Conservation (phyloP, 768 basidiomycete species). For the Collybiopsis luxurians region DNA sequence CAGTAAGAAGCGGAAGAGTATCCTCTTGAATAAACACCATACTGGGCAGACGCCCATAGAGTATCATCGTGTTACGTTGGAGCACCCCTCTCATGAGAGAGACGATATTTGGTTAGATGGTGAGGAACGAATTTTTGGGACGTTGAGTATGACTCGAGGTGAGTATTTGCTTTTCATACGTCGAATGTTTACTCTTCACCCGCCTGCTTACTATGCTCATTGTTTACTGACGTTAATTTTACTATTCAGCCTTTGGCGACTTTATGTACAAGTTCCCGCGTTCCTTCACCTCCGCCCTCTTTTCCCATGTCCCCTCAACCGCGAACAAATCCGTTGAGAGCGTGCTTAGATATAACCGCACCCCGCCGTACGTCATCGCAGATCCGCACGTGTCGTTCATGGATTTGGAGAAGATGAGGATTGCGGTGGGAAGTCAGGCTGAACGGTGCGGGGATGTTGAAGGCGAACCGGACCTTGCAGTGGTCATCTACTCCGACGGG, state of each 20-base stretch:
- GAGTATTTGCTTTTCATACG: not conserved
- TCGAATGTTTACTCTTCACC: too few species aligned
- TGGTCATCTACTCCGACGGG: not conserved
- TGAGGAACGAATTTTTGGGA: not conserved
- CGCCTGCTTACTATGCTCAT: too few species aligned
- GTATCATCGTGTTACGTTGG: constrained; percentile 2
- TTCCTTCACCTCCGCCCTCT: not conserved
- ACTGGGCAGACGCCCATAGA: not conserved
- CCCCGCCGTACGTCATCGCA: not conserved
- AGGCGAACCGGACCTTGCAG: not conserved
- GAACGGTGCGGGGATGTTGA: too few species aligned
- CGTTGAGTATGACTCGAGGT: constrained; percentile 2
- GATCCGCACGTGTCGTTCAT: not conserved
- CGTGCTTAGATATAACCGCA: not conserved
- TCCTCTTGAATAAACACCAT: not conserved
- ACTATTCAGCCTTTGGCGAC: constrained; percentile 4
- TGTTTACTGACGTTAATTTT: too few species aligned
- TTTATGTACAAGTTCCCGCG: constrained; percentile 1
- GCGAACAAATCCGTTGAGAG: not conserved
- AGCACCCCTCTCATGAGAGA: not conserved
- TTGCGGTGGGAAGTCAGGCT: too few species aligned
- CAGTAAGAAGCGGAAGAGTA: not conserved
- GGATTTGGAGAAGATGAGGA: not conserved
- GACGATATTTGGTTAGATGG: not conserved
- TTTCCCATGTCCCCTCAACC: not conserved